Base-by-base conservation (phyloP, 305 asterid genomes). In the Caryopteris hybrid region DNA sequence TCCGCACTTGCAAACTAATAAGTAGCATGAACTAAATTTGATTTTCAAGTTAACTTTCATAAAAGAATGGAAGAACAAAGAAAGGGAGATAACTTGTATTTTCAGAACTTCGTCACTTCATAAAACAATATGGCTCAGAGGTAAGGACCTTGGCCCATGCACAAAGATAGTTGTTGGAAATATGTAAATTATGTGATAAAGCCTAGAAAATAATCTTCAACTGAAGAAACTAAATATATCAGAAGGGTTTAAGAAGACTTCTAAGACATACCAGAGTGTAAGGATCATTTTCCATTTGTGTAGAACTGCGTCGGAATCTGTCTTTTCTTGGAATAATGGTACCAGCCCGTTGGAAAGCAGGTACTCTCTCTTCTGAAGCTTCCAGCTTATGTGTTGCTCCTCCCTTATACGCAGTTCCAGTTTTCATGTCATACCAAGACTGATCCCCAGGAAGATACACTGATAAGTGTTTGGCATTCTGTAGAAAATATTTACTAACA, bases 211-310 rank as follows among this genome's bases (percentile, higher is more conserved):
- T 20, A 43, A 59, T 48, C 51, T 59, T 60, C 36, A 60, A 36
- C 10, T 25, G 31, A 17, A 34, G 8, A 9, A 41, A 61, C 18
- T n/a, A 52, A 62, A 8, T 42, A 9, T 31, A 31, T 42, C 4
- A 33, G 33, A 18, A 41, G 36, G 53, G 67, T 43, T 45, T 38
- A 16, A 59, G 43, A 20, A 68, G 64, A 57, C n/a, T 46, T n/a
- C 8, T 13, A 48, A 62, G 66, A 33, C 36, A 64, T 43, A 94
- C 99, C 97, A 95, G 90, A 59, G 99, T 89, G 71, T 86, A 95
- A 66, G 99, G 99, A 80, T 95, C 99, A 65, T 88, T 81, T 64
- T 84, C 87, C 99, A 95, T 95, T 81, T 95, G 99, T 16, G 94
- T 86, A 31, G 99, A 89, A 81, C 99, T 86, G 69, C 99, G 80